phyloP scores from a whole-genome alignment of 192 early-diverging fungal genomes.

The Linnemannia zychae region DNA sequence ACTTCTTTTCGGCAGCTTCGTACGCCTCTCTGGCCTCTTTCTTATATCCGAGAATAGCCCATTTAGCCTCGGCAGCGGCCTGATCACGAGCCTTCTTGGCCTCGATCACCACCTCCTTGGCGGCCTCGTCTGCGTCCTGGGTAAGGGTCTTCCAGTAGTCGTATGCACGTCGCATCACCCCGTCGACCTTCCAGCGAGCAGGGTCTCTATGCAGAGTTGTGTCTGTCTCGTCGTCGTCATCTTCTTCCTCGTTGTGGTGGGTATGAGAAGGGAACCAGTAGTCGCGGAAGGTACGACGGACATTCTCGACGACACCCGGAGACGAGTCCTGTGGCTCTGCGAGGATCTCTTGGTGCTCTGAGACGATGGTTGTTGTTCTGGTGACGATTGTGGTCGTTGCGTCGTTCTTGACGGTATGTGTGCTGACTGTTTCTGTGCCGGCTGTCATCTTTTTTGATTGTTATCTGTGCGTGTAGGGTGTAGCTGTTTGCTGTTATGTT shows the following conservation, averaged over 20 bases:
- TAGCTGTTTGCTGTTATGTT: background rate
- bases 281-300: constrained; percentile 35
- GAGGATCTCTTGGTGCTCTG: constrained; percentile 38
- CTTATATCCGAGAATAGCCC: constrained; percentile 45
- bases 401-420: constrained; percentile 50
- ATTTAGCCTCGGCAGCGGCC: constrained; percentile 38
- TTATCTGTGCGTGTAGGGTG: background rate
- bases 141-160: constrained; percentile 55
- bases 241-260: constrained; percentile 9
- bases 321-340: constrained; percentile 15
- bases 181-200: constrained; percentile 22
- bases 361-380: constrained; percentile 49
- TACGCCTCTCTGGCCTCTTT: constrained; percentile 39
- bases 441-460: background rate
- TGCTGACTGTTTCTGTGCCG: constrained; percentile 33
- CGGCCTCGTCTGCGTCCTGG: constrained; percentile 34
- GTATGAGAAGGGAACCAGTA: constrained; percentile 37
- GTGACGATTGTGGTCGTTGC: constrained; percentile 53
- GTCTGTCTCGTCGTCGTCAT: constrained; percentile 21
- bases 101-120: constrained; percentile 36
- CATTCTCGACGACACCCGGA: constrained; percentile 40
- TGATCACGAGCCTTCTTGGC: constrained; percentile 43
- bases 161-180: constrained; percentile 38
- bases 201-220: constrained; percentile 25
- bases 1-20: constrained; percentile 41